Evolutionary conservation across 1,139 yeast species (phyloP), one percentile per base, ranked within the genome.

Genomic region (Pichia sp.): DNA sequence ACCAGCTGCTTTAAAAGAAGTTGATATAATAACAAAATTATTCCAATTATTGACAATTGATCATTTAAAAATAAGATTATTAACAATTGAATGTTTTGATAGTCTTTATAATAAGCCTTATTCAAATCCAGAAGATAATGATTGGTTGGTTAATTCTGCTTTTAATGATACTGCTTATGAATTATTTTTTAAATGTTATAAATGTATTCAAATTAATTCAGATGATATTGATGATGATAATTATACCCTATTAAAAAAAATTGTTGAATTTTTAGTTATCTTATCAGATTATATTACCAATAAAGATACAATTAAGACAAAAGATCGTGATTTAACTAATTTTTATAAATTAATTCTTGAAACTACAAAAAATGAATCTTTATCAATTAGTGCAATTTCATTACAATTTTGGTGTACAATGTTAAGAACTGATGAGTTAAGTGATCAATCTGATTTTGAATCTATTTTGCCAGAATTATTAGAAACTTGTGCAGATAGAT

Each of bases 361-460:
- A 42, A 88, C 97, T 1, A 86, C 96, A 0, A 77, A 74, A 58
- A 94, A 89, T 61, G 86, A 89, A 35, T 86, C 96, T 59, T 73
- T 92, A 51, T 85, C 92, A n/a, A 82, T 92, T 3, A 85, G 96
- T 47, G 97, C 97, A 0, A 74, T 90, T 36, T 86, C 97, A 0
- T 69, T 92, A 50, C 96, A 90, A 62, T 86, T 92, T 71, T 94
- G 98, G 98, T 90, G 95, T 50, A 81, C 94, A 1, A 81, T 92
- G 55, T 69, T 92, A 46, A 75, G 98, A 58, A 80, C 82, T 50
- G 96, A 89, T 57, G 90, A 84, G 51, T 72, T 86, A 44, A 72
- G 79, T 53, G 71, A 76, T 29, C 73, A 71, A 49, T 66, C 63
- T 63, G 73, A 56, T 66, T 73, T 46, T 46, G 71, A 74, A 44